These are phyloP conservation scores for Vitellaria paradoxa DNA, from an alignment of 179 eudicot genomes.

Conservation along the genomic window DNA sequence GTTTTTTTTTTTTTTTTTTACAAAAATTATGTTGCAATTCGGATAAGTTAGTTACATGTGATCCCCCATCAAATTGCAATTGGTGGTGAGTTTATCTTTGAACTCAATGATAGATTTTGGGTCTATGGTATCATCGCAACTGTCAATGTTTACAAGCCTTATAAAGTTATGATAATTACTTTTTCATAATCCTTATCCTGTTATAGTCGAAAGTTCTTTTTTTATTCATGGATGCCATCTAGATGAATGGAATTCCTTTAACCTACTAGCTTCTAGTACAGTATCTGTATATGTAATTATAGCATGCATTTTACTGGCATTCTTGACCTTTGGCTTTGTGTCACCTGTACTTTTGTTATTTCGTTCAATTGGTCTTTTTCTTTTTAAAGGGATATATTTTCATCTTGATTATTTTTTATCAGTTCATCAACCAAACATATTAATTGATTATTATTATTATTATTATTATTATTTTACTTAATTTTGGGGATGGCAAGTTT, in stretches of 20 bases:
- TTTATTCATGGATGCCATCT: background rate
- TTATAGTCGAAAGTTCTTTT: too few species aligned
- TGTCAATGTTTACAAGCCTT: background rate
- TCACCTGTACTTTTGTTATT: background rate
- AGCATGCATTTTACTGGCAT: slow-evolving; percentile 1
- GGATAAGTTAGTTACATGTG: slow-evolving; percentile 73
- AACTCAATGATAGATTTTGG: background rate
- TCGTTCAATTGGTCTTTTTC: background rate
- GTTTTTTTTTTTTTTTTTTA: slow-evolving; percentile 14
- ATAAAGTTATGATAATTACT: background rate
- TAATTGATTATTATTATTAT: too few species aligned
- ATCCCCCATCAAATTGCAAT: slow-evolving; percentile 59
- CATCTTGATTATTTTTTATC: background rate
- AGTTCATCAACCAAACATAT: too few species aligned
- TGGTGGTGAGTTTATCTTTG: slow-evolving; percentile 68
- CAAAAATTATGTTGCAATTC: slow-evolving; percentile 71
- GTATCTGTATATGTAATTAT: background rate
- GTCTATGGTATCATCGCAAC: background rate
- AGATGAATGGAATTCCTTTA: background rate
- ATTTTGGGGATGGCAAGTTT: too few species aligned
- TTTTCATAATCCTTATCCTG: background rate
- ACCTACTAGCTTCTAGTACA: background rate
- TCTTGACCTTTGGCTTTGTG: background rate
- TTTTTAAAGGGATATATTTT: background rate
- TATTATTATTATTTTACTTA: too few species aligned